Percentiles rank a stretch among this genome's conserved stretches.
These are phyloP conservation scores for Ceratocystiopsis sp. DNA, from an alignment of 2,329 filamentous ascomycete species.

Conservation along the genomic window DNA sequence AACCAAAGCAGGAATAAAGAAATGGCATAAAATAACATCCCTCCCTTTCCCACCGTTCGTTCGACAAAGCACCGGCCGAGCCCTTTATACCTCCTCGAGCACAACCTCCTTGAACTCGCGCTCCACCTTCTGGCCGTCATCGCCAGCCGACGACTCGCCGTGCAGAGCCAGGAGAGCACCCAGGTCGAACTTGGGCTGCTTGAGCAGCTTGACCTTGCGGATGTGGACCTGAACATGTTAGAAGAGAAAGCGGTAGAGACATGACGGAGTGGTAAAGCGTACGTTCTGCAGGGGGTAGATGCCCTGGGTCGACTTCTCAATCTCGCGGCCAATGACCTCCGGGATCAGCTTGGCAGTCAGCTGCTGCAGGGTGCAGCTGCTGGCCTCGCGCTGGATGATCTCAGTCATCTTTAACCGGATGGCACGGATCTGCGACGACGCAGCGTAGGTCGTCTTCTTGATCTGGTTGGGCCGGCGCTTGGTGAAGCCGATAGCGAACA, in stretches of 20 bases:
- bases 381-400: constrained; percentile 94
- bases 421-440: constrained; percentile 87
- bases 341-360: constrained; percentile 97
- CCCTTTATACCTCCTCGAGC: constrained; percentile 73
- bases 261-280: constrained; percentile 17
- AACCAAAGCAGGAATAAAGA: constrained; percentile 4
- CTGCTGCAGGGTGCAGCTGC: constrained; percentile 86
- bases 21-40: constrained; percentile 4
- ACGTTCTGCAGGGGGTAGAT: constrained; percentile 99
- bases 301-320: constrained; percentile 98
- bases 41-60: neutral
- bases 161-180: constrained; percentile 91
- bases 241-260: neutral
- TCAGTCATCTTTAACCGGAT: constrained; percentile 99
- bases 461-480: constrained; percentile 99
- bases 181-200: constrained; percentile 97
- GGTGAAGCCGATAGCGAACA: constrained; percentile 99
- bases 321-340: constrained; percentile 98
- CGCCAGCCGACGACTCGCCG: constrained; percentile 80
- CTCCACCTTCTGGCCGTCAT: constrained; percentile 97
- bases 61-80: neutral
- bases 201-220: constrained; percentile 99
- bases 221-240: constrained; percentile 65
- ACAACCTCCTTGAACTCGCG: constrained; percentile 98
- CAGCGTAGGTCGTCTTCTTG: constrained; percentile 99